Base-by-base conservation (phyloP, 495 filamentous ascomycete genomes). In the Rostrohypoxylon terebratum region DNA sequence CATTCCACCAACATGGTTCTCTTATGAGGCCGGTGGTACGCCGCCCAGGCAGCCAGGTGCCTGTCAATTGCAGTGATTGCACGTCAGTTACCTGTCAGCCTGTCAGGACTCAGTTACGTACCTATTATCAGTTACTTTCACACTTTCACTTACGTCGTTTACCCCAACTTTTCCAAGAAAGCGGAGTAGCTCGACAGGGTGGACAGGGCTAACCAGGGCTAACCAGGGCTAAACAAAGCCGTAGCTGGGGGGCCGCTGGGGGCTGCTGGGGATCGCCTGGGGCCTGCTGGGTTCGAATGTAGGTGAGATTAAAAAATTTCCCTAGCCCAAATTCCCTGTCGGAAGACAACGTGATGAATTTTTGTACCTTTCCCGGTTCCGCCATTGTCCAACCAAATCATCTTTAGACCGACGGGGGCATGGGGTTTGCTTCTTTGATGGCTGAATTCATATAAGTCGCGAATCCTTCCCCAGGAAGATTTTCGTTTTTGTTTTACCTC, bases 101-200 rank as follows among this genome's bases (percentile, higher is more conserved):
- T n/a, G n/a, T n/a, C n/a, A n/a, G n/a, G n/a, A n/a, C n/a, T n/a
- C n/a, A n/a, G n/a, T n/a, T n/a, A n/a, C n/a, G n/a, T n/a, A n/a
- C n/a, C n/a, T n/a, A n/a, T n/a, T n/a, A n/a, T n/a, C n/a, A n/a
- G n/a, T n/a, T n/a, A n/a, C n/a, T n/a, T n/a, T n/a, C n/a, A n/a
- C n/a, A n/a, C n/a, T 59, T 44, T 68, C 62, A 67, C 28, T 72
- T 72, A 75, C 68, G 68, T 74, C 70, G 61, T 68, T 28, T 65
- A 74, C 74, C 76, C 71, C 76, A 73, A 77, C 73, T 73, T 76
- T 72, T 65, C 62, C 74, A 76, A 76, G 76, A 76, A 78, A 69
- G 76, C 76, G 76, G 76, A 78, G 74, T 78, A 74, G 71, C 64
- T 78, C 45, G 48, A 40, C 55, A 67, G 44, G 50, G 40, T 78